These are phyloP conservation scores for Cytospora leucostoma DNA, from an alignment of 2,329 filamentous ascomycete species.

Conservation along the genomic window DNA sequence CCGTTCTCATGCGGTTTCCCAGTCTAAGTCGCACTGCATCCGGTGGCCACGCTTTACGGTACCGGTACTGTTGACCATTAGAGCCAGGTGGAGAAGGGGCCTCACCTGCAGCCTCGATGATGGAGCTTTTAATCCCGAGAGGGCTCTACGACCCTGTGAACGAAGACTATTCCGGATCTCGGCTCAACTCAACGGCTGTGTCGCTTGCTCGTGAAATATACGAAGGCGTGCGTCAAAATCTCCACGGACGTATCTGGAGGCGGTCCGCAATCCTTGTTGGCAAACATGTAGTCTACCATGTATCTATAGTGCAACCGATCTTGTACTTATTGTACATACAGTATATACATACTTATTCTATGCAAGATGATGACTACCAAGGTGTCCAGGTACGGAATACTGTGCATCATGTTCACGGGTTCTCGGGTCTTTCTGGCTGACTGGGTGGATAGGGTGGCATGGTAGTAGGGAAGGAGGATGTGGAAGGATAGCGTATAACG, in stretches of 20 bases:
- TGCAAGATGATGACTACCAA: background rate
- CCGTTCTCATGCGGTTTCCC: background rate
- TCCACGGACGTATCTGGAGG: background rate
- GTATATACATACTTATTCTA: background rate
- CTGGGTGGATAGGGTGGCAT: too few relatives aligned
- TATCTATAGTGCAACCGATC: too few relatives aligned
- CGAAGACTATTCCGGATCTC: constrained; percentile 4
- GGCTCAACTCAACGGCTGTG: constrained; percentile 3
- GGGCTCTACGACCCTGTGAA: background rate
- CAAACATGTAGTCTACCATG: background rate
- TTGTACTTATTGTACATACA: background rate
- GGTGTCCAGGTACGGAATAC: background rate
- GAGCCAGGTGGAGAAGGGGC: background rate
- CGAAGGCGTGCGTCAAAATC: background rate
- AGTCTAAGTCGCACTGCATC: background rate
- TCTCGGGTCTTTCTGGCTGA: too few relatives aligned
- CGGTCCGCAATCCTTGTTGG: background rate
- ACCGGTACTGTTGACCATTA: background rate
- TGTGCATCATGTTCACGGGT: background rate
- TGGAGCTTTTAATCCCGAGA: background rate
- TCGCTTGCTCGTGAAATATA: background rate
- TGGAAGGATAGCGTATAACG: too few relatives aligned
- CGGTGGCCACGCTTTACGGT: background rate
- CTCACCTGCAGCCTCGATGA: background rate
- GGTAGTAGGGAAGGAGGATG: too few relatives aligned